Base-by-base conservation (phyloP, 352 stramenopile genomes). In the Pythium biforme region DNA sequence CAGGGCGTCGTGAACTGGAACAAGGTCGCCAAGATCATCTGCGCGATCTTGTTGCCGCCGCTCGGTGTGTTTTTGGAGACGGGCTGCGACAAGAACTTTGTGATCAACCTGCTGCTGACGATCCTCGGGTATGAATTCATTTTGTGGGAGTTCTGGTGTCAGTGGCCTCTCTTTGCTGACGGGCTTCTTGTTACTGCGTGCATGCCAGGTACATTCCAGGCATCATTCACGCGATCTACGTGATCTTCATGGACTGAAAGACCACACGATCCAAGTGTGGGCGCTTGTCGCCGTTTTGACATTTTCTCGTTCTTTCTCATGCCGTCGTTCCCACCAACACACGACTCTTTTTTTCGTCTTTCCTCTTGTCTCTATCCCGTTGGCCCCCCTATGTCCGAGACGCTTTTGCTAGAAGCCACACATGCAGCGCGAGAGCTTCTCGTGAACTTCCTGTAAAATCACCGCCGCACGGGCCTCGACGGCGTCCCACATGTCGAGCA, bases 401-500 rank as follows among this genome's bases (percentile, higher is more conserved):
- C 0, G 17, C 40, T 40, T n/a, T 12, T 59, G n/a, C 40, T 85
- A 91, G 62, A 91, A 91, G 0, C 79, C 78, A 47, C 82, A 91
- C 31, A 86, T 70, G 43, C 82, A 91, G 3, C 73, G 69, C 12
- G 77, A 77, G 3, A 91, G 57, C 41, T 86, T 87, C 20, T 69
- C 59, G 49, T 82, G 79, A 7, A 91, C 74, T 60, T 82, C 75
- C 11, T 68, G 63, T 34, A 90, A 39, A 37, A 88, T 84, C 43
- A 47, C 54, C 14, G 76, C 69, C 4, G 78, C 77, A 10, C 76
- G 72, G 2, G 62, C 46, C 51, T 81, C 70, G 8, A 90, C 55
- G 19, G 79, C 72, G 14, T 55, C 60, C 81, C 81, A 90, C 75
- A 89, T 90, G 29, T 61, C 74, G 23, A 81, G 41, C 10, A 88